phyloP scores from a whole-genome alignment of 1,284 basidiomycete genomes.

The Rhodotorula sp. region DNA sequence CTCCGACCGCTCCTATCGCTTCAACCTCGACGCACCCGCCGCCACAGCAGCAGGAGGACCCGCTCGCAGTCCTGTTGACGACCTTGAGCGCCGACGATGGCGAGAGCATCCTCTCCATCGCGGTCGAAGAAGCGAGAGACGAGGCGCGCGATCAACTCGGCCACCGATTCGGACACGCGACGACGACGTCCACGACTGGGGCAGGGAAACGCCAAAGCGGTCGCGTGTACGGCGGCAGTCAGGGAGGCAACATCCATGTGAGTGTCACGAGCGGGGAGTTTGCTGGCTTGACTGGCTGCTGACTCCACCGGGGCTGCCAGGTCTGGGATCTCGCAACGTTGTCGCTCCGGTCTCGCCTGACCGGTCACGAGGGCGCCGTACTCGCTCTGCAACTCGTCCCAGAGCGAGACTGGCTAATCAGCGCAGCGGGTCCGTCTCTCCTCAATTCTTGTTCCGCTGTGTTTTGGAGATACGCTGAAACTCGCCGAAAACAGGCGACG shows the following conservation, averaged over 20 bases:
- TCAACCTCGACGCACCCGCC: neutral
- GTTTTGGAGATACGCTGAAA: neutral
- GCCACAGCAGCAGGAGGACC: neutral
- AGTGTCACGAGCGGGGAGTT: conserved; percentile 36
- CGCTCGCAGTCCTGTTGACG: conserved; percentile 13
- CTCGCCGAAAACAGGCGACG: conserved; percentile 64
- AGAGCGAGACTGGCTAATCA: conserved; percentile 79
- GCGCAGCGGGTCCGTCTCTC: conserved; percentile 58
- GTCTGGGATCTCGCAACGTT: conserved; percentile 77
- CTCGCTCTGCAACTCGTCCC: conserved; percentile 74
- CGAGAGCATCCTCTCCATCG: conserved; percentile 29
- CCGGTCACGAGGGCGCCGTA: conserved; percentile 81
- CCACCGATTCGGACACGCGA: no score
- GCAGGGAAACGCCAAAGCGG: neutral
- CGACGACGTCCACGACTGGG: neutral
- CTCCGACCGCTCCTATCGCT: neutral
- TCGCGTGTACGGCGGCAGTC: conserved; percentile 75
- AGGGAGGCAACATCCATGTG: conserved; percentile 71
- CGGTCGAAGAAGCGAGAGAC: conserved; percentile 20
- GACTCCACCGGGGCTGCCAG: conserved; percentile 50
- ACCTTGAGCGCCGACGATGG: conserved; percentile 24
- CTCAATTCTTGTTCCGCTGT: neutral
- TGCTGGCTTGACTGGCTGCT: neutral
- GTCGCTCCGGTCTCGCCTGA: conserved; percentile 66
- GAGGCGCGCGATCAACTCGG: neutral